These are phyloP conservation scores for Phytophthora citrophthora DNA, from an alignment of 352 stramenopile species.

Conservation along the genomic window DNA sequence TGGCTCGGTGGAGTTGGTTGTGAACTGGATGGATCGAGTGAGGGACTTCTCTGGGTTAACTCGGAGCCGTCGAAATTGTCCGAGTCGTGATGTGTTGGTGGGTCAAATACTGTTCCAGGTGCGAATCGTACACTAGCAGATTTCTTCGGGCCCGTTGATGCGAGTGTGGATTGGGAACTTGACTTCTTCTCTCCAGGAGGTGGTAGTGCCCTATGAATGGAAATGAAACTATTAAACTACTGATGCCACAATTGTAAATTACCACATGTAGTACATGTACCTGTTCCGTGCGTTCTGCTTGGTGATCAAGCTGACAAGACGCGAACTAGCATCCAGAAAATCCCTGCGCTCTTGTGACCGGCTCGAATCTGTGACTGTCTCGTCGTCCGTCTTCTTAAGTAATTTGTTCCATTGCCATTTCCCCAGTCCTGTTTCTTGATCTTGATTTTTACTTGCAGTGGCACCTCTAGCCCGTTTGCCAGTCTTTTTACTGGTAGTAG, in stretches of 20 bases:
- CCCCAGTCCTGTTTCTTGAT: slow-evolving; percentile 50
- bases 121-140: slow-evolving; percentile 31
- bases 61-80: slow-evolving; percentile 25
- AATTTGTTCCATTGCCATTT: slow-evolving; percentile 76
- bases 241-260: too few relatives aligned
- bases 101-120: slow-evolving; percentile 20
- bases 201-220: slow-evolving; percentile 2
- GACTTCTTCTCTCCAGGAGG: not conserved
- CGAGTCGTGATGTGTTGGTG: slow-evolving; percentile 13
- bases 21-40: slow-evolving; percentile 1
- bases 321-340: slow-evolving; percentile 37
- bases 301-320: slow-evolving; percentile 36
- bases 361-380: slow-evolving; percentile 15
- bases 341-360: slow-evolving; percentile 27
- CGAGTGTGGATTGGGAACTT: slow-evolving; percentile 2
- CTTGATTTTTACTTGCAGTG: slow-evolving; percentile 20
- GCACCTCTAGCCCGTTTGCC: slow-evolving; percentile 43
- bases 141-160: slow-evolving; percentile 19
- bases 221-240: not conserved
- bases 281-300: slow-evolving; percentile 35
- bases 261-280: too few relatives aligned
- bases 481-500: slow-evolving; percentile 32
- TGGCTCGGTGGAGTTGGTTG: slow-evolving; percentile 5
- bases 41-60: slow-evolving; percentile 20
- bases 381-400: slow-evolving; percentile 39